Conservation (phyloP, 768 basidiomycete genomes). For the Pleurotus pulmonarius region DNA sequence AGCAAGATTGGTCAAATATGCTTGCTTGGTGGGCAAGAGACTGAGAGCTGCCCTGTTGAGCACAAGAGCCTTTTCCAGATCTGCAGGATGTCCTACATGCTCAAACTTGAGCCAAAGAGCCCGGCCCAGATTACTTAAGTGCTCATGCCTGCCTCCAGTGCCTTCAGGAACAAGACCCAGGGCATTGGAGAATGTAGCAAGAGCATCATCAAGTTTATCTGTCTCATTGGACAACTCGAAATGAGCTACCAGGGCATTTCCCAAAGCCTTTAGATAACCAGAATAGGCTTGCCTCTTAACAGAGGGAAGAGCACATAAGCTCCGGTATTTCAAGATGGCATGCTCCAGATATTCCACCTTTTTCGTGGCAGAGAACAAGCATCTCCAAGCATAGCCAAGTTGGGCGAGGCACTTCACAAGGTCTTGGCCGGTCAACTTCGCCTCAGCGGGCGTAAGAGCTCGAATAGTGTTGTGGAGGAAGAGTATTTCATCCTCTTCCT, state of each 20-base stretch:
- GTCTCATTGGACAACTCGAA: not conserved
- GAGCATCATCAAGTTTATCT: not conserved
- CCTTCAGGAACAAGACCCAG: not conserved
- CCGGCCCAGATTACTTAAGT: not conserved
- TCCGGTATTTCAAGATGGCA: not conserved
- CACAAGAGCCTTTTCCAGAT: not conserved
- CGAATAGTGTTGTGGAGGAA: not conserved
- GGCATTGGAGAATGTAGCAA: not conserved
- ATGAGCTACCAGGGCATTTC: not conserved
- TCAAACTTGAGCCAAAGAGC: not conserved
- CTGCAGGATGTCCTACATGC: not conserved
- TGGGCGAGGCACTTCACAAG: not conserved
- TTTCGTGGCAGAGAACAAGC: not conserved
- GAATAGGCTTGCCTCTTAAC: not conserved
- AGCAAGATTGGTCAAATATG: not conserved
- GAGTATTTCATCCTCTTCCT: not conserved
- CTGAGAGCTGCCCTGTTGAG: not conserved
- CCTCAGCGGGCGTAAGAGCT: not conserved
- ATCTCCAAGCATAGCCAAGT: not conserved
- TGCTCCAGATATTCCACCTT: not conserved
- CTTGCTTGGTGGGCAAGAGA: not conserved
- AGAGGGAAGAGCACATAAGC: not conserved
- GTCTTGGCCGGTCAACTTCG: not conserved
- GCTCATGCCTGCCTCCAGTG: not conserved
- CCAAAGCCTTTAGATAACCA: not conserved